Base-by-base conservation (phyloP, 2,329 filamentous ascomycete genomes). In the Monosporascus sp. region DNA sequence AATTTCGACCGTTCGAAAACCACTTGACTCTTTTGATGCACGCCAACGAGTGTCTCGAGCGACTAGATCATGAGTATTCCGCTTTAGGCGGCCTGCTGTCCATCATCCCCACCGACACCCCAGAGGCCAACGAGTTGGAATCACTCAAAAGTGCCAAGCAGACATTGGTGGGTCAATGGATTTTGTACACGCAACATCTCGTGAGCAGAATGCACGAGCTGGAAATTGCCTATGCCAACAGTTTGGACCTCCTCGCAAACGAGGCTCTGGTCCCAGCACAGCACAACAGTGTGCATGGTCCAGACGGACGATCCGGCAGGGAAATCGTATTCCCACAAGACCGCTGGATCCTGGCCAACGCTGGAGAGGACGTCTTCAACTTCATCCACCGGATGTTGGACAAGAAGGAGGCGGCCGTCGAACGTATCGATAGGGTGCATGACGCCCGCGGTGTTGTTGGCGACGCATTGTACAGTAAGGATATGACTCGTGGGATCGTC, bases 11-110 rank as follows among this genome's bases (percentile, higher is more conserved):
- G 3, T 79, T 75, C 53, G 70, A 72, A 48, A 73, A 69, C 50
- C 78, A 81, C 56, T 69, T 75, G 56, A 72, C 72, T 35, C 72
- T 84, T 17, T 68, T 82, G 27, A 71, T 74, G 69, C 82, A 84
- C 62, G 80, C 81, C 54, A 84, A 84, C 61, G 73, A 78, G 54
- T 79, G 81, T 49, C 75, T 85, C 6, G 81, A 84, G 68, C 71
- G 79, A 2, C 73, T 85, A 6, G 82, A 85, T 58, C 79, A 84
- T 61, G 81, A 84, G 63, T 81, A 77, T 59, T 72, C 74, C 44
- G 70, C 74, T 25, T 77, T 78, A 37, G 82, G 82, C 17, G 82
- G 82, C 2, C 67, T 85, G 18, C 69, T 84, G 43, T 74, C 76
- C 18, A 67, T 84, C 7, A 71, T 85, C 1, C 82, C 81, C 0